Percentiles rank a stretch among this genome's conserved stretches.
These are phyloP conservation scores for Onygena corvina DNA, from an alignment of 2,329 filamentous ascomycete genomes.

Conservation along the genomic window DNA sequence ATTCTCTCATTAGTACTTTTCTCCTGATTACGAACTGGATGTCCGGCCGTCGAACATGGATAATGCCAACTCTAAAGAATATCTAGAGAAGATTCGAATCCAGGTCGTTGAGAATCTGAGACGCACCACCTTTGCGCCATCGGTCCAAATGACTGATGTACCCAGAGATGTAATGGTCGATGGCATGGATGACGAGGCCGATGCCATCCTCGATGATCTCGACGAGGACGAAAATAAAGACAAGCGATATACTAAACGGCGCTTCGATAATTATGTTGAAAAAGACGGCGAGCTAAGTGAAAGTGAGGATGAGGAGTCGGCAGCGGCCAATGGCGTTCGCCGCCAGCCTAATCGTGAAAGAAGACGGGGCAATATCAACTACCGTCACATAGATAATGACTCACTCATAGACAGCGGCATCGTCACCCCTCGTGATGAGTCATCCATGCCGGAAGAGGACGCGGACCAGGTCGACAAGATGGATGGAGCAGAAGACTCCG, in stretches of 20 bases:
- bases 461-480: slow-evolving; percentile 32
- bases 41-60: slow-evolving; percentile 62
- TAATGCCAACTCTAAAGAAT: slow-evolving; percentile 56
- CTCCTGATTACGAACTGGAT: slow-evolving; percentile 57
- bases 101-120: slow-evolving; percentile 57
- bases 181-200: slow-evolving; percentile 52
- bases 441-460: slow-evolving; percentile 35
- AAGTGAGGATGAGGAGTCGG: slow-evolving; percentile 77
- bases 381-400: slow-evolving; percentile 46
- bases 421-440: slow-evolving; percentile 35
- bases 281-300: slow-evolving; percentile 74
- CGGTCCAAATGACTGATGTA: slow-evolving; percentile 53
- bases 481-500: slow-evolving; percentile 31
- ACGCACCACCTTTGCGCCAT: slow-evolving; percentile 50
- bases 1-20: slow-evolving; percentile 44
- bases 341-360: slow-evolving; percentile 39
- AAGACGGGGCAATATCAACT: slow-evolving; percentile 50
- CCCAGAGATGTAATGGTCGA: slow-evolving; percentile 44
- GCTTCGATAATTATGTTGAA: slow-evolving; percentile 66
- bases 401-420: slow-evolving; percentile 43
- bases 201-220: slow-evolving; percentile 53
- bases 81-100: slow-evolving; percentile 54
- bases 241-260: slow-evolving; percentile 64
- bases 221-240: slow-evolving; percentile 85
- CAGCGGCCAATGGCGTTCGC: slow-evolving; percentile 56